phyloP scores from a whole-genome alignment of 495 filamentous ascomycete genomes.

The Emericellopsis terricola region DNA sequence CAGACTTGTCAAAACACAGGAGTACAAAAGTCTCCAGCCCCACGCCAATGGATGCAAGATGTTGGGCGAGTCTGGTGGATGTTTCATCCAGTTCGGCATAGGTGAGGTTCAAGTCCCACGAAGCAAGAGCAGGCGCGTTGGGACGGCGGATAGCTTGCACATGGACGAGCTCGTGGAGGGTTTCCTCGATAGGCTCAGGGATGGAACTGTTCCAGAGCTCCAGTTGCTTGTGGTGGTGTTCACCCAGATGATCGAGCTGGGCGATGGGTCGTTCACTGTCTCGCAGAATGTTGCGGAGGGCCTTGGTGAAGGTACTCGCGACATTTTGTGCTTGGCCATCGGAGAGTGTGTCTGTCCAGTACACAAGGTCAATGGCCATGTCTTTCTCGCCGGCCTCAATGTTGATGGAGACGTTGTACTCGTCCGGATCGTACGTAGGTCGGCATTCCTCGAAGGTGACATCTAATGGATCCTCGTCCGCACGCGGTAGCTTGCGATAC shows the following conservation, averaged over 20 bases:
- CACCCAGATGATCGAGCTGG: background rate
- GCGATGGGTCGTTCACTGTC: background rate
- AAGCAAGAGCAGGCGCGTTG: slow-evolving; percentile 6
- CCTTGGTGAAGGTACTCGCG: slow-evolving; percentile 7
- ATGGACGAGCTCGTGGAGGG: background rate
- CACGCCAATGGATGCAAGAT: slow-evolving; percentile 18
- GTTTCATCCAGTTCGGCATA: slow-evolving; percentile 20
- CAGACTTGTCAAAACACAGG: slow-evolving; percentile 25
- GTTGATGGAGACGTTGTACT: background rate
- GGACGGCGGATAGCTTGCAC: background rate
- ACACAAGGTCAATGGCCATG: background rate
- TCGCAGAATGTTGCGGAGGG: slow-evolving; percentile 6
- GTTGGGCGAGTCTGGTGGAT: slow-evolving; percentile 22
- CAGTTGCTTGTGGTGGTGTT: background rate
- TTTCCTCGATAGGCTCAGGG: background rate
- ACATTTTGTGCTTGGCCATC: slow-evolving; percentile 3
- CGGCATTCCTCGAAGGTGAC: too few relatives aligned
- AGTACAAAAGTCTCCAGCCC: slow-evolving; percentile 24
- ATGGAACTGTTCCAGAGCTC: background rate
- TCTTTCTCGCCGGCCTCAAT: background rate
- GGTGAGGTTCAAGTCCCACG: slow-evolving; percentile 37
- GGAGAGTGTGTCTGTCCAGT: background rate
- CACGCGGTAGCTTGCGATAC: background rate
- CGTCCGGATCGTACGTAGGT: too few relatives aligned
- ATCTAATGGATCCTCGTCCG: too few relatives aligned